Base-by-base conservation (phyloP, 2,329 filamentous ascomycete species). In the Seiridium cupressi region DNA sequence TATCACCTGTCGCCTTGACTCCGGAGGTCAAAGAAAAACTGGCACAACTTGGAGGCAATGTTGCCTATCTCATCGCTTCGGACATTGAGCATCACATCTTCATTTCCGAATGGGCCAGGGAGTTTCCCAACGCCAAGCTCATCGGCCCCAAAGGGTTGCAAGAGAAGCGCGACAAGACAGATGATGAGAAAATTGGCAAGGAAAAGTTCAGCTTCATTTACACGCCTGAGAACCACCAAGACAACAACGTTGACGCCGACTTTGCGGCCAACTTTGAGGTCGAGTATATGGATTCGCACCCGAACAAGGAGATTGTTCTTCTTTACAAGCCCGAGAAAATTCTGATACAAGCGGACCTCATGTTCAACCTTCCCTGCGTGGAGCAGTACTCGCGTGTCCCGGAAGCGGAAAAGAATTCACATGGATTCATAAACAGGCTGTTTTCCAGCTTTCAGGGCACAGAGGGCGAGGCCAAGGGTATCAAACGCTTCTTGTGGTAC, bases 51-150 rank as follows among this genome's bases (percentile, higher is more conserved):
- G 88, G 88, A 63, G 88, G 88, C 55, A 82, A 86, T 47, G 86
- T 97, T 56, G 85, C 84, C 66, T 98, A 98, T 81, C 88, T 99
- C 65, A 81, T 94, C 34, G 94, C 95, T 1, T 86, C 90, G 1
- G 95, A 99, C 74, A 83, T 91, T 57, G 93, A 99, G 79, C 95
- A 99, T 76, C 95, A 99, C 82, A 92, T 99, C 73, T 96, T 95
- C 79, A 74, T 99, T 58, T 89, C 90, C 0, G 82, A 91, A 54
- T 99, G 95, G 94, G 87, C 90, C 69, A 79, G 84, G 54, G 90
- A 86, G 34, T 98, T 86, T 73, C 93, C 94, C 0, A 74, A 83
- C 47, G 93, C 94, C 38, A 88, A 89, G 68, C 82, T 99, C 53
- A 84, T 98, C 68, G 94, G 88, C 1, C 90, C 92, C 1, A 89